These are phyloP conservation scores for Venturia aucupariae DNA, from an alignment of 2,329 filamentous ascomycete genomes.

Conservation along the genomic window DNA sequence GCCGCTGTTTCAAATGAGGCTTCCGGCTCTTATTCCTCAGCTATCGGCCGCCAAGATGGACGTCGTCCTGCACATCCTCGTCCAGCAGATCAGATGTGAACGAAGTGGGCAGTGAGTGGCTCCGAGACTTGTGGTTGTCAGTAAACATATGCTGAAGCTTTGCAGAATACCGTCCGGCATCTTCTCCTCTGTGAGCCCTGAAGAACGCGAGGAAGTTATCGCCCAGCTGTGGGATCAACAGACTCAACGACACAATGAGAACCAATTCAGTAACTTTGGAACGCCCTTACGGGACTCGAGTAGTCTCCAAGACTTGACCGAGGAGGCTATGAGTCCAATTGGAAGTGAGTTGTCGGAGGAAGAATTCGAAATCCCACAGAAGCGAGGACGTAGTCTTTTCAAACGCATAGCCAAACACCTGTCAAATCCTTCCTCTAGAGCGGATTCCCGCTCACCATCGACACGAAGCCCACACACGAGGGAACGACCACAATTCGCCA, in stretches of 20 bases:
- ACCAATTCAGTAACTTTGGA: neutral
- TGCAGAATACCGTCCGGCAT: neutral
- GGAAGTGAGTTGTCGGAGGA: slow-evolving; percentile 5
- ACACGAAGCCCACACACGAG: neutral
- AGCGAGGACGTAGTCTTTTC: slow-evolving; percentile 8
- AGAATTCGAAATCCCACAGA: neutral
- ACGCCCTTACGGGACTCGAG: neutral
- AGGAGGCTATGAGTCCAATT: neutral
- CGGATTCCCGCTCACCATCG: neutral
- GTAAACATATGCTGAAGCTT: neutral
- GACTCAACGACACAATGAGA: neutral
- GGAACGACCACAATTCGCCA: neutral
- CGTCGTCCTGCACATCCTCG: slow-evolving; percentile 8
- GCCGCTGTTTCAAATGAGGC: slow-evolving; percentile 5
- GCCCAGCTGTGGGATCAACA: slow-evolving; percentile 6
- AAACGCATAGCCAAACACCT: neutral
- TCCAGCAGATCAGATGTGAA: slow-evolving; percentile 1
- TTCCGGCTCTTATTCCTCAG: neutral
- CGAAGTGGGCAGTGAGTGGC: neutral
- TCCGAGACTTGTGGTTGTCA: neutral
- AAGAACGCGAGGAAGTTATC: neutral
- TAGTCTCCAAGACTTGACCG: neutral
- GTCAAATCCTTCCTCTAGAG: neutral
- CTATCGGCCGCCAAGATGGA: slow-evolving; percentile 9
- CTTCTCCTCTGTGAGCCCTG: neutral